Evolutionary conservation across 2,329 filamentous ascomycete genomes (phyloP).

Genomic region (Bipolaris gigantea): DNA sequence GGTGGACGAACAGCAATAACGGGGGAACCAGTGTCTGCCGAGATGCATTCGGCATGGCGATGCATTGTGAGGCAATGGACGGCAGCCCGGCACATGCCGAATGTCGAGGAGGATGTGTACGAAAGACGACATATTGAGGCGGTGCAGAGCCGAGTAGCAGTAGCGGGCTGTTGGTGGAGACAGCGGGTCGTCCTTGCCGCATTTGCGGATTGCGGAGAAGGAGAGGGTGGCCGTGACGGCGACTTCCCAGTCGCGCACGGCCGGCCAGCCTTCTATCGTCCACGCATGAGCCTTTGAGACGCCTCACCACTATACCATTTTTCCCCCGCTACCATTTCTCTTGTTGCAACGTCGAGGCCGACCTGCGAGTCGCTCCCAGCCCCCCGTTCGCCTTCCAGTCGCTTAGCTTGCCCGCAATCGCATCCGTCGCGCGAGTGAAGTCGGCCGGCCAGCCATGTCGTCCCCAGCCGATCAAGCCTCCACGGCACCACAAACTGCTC

Average conservation of each 20-base stretch:
- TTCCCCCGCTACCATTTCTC: conserved; percentile 1
- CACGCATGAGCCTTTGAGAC: conserved; percentile 5
- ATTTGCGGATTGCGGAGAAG: conserved; percentile 28
- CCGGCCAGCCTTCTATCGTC: conserved; percentile 16
- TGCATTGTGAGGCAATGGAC: not conserved
- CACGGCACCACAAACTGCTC: conserved; percentile 27
- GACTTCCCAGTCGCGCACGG: conserved; percentile 25
- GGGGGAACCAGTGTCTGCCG: not conserved
- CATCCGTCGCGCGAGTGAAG: conserved; percentile 20
- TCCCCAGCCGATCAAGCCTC: conserved; percentile 33
- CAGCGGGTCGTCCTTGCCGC: conserved; percentile 31
- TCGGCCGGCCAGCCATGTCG: conserved; percentile 35
- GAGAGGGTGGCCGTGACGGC: conserved; percentile 24
- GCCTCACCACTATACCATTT: conserved; percentile 10
- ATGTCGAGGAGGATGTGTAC: not conserved
- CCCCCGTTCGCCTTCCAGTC: conserved; percentile 11
- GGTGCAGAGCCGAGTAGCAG: conserved; percentile 1
- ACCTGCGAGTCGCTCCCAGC: not conserved
- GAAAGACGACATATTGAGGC: not conserved
- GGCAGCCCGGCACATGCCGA: not conserved
- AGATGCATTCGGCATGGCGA: not conserved
- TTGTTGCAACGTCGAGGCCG: conserved; percentile 7
- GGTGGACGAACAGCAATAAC: not conserved
- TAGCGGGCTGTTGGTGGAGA: conserved; percentile 13
- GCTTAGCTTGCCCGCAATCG: conserved; percentile 21